Conservation (phyloP, 805 yeast genomes). For the Candida caryicola region DNA sequence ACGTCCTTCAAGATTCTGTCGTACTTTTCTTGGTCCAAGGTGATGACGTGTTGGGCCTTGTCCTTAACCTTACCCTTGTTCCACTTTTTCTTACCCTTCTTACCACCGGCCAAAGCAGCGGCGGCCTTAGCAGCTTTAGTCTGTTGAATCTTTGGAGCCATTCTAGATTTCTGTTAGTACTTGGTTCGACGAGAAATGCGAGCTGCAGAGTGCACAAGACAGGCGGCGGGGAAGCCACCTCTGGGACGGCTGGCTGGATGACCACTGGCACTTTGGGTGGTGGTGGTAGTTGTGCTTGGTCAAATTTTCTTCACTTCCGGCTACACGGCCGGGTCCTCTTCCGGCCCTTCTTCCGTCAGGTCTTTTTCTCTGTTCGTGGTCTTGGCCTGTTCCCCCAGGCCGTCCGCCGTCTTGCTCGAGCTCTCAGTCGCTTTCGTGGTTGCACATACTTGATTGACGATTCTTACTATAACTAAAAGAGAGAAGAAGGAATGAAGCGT, state of each 20-base stretch:
- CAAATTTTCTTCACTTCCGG: no score
- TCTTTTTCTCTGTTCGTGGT: no score
- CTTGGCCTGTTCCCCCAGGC: not conserved
- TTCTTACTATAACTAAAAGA: slow-evolving; percentile 22
- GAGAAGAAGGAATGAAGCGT: slow-evolving; percentile 7
- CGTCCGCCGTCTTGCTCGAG: not conserved
- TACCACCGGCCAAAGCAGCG: slow-evolving; percentile 99
- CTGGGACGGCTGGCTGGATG: no score
- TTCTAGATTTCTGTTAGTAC: slow-evolving; percentile 44
- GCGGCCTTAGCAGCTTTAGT: slow-evolving; percentile 99
- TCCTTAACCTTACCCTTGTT: slow-evolving; percentile 99
- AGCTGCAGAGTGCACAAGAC: no score
- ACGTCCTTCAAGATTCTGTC: slow-evolving; percentile 99
- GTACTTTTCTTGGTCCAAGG: slow-evolving; percentile 96
- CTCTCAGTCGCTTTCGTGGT: not conserved
- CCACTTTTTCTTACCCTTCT: slow-evolving; percentile 99
- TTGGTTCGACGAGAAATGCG: no score
- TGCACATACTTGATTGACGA: slow-evolving; percentile 31
- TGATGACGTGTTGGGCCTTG: slow-evolving; percentile 97
- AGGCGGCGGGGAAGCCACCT: no score
- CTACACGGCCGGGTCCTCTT: no score
- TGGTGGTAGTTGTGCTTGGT: no score
- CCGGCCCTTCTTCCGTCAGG: no score
- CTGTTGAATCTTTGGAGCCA: slow-evolving; percentile 99
- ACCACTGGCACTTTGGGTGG: no score